These are phyloP conservation scores for Fraxinus anomala DNA, from an alignment of 257 asterid species.

Conservation along the genomic window DNA sequence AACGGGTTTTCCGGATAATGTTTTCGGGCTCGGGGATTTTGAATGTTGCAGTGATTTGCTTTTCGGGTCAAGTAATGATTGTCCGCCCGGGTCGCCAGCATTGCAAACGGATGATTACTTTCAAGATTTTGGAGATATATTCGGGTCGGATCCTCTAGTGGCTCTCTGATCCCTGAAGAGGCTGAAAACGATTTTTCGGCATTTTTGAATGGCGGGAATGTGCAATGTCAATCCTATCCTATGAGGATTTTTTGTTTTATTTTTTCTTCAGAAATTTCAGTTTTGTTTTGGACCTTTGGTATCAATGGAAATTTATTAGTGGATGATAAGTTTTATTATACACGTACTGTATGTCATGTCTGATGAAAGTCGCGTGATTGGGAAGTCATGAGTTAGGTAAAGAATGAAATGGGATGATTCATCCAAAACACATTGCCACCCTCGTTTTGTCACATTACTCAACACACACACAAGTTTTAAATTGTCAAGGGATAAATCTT, in stretches of 20 bases:
- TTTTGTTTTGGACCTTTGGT: slow-evolving; percentile 21
- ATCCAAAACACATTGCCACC: slow-evolving; percentile 14
- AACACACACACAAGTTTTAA: too few species aligned
- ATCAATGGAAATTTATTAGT: slow-evolving; percentile 16
- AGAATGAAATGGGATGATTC: slow-evolving; percentile 60
- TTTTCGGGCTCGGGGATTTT: slow-evolving; percentile 38
- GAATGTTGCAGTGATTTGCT: slow-evolving; percentile 35
- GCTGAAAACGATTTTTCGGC: not conserved
- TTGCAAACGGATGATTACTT: slow-evolving; percentile 60
- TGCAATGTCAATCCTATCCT: not conserved
- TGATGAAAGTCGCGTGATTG: slow-evolving; percentile 52
- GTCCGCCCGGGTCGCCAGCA: slow-evolving; percentile 25
- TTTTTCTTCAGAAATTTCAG: not conserved
- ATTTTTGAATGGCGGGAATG: not conserved
- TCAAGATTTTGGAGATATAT: slow-evolving; percentile 72
- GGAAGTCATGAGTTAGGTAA: slow-evolving; percentile 56
- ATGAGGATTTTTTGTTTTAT: not conserved
- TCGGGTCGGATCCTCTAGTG: slow-evolving; percentile 85
- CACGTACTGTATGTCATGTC: not conserved
- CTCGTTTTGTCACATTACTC: too few species aligned
- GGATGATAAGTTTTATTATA: not conserved
- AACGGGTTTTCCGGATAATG: slow-evolving; percentile 37
- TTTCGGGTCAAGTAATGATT: slow-evolving; percentile 42
- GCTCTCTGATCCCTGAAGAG: slow-evolving; percentile 29
- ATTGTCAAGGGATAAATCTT: too few species aligned